Percentiles rank a stretch among this genome's conserved stretches.
phyloP scores from a whole-genome alignment of 169 alveolate species.

The Besnoitia besnoiti region DNA sequence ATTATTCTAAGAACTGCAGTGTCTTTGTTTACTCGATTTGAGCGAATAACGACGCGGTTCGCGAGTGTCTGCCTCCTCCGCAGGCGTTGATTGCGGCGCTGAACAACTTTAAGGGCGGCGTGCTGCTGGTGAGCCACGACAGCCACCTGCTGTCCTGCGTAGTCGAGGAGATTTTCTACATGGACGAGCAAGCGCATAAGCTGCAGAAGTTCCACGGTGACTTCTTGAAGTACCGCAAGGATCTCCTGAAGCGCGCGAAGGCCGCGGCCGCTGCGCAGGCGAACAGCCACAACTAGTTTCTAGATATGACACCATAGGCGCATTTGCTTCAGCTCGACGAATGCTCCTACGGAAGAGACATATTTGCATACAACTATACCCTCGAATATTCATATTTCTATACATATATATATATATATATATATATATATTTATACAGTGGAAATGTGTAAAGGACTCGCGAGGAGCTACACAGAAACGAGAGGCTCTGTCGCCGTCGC shows the following conservation, averaged over 20 bases:
- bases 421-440: background rate
- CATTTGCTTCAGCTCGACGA: no score
- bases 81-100: constrained; percentile 94
- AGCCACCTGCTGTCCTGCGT: constrained; percentile 93
- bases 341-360: background rate
- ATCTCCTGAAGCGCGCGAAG: constrained; percentile 65
- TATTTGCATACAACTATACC: background rate
- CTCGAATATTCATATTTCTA: background rate
- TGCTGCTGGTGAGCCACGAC: constrained; percentile 95
- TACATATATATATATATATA: background rate
- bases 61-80: background rate
- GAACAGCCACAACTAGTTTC: background rate
- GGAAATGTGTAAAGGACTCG: background rate
- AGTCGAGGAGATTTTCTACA: constrained; percentile 92
- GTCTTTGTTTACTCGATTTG: background rate
- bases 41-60: background rate
- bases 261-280: constrained; percentile 3
- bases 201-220: constrained; percentile 89
- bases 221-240: constrained; percentile 91
- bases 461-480: background rate
- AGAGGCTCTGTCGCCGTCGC: no score
- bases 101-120: constrained; percentile 94
- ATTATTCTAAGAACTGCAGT: no score
- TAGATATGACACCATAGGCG: no score
- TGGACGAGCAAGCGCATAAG: constrained; percentile 83